Conservation (phyloP, 495 filamentous ascomycete species). For the Penicillium crystallinum region DNA sequence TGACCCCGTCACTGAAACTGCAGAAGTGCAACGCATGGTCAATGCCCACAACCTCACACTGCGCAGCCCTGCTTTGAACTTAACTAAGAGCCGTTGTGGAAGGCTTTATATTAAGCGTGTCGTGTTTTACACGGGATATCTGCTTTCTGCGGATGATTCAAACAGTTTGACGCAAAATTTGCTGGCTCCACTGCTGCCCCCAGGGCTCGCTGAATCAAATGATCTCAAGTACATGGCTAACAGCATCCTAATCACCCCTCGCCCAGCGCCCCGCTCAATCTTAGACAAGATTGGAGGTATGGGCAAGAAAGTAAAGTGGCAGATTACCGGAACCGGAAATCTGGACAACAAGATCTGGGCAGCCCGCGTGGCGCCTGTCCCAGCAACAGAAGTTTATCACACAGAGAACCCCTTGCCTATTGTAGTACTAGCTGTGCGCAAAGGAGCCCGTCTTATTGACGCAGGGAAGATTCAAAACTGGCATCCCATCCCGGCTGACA, state of each 20-base stretch:
- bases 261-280: constrained; percentile 60
- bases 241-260: constrained; percentile 81
- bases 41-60: constrained; percentile 70
- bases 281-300: constrained; percentile 80
- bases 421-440: constrained; percentile 70
- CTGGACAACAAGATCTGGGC: constrained; percentile 85
- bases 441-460: constrained; percentile 69
- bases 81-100: constrained; percentile 27
- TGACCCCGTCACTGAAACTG: constrained; percentile 77
- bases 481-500: constrained; percentile 66
- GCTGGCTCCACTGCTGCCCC: constrained; percentile 48
- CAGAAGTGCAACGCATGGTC: constrained; percentile 83
- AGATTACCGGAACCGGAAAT: constrained; percentile 67
- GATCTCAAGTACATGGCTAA: constrained; percentile 84
- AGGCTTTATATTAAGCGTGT: constrained; percentile 72
- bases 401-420: constrained; percentile 69
- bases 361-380: constrained; percentile 67
- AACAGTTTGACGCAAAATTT: constrained; percentile 63
- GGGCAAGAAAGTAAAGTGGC: constrained; percentile 74
- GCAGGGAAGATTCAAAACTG: constrained; percentile 79
- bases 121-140: constrained; percentile 92
- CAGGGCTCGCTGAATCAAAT: constrained; percentile 43
- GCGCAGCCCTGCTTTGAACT: constrained; percentile 33
- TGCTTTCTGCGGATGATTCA: constrained; percentile 66
- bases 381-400: constrained; percentile 56